Evolutionary conservation across 371 early-diverging fungal genomes (phyloP).

Genomic region (Rhizopus sp.): DNA sequence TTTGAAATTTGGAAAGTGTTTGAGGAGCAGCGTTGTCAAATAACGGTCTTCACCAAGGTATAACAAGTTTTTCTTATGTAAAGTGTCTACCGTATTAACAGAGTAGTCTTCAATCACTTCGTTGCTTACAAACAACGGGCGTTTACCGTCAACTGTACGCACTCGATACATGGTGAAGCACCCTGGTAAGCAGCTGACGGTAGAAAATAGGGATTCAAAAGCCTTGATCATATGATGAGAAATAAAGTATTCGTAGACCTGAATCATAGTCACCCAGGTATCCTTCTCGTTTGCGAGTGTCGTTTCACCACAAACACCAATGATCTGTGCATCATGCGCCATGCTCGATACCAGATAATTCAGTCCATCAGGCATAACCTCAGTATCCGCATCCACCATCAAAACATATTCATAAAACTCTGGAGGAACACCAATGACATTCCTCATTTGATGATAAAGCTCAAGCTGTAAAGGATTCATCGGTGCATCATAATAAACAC

Average conservation of each 20-base stretch:
- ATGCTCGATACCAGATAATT: conserved; percentile 65
- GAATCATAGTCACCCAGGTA: conserved; percentile 35
- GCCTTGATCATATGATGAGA: conserved; percentile 80
- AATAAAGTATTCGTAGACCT: conserved; percentile 81
- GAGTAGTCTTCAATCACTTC: conserved; percentile 91
- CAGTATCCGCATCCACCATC: conserved; percentile 64
- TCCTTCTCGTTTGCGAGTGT: conserved; percentile 77
- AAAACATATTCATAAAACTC: conserved; percentile 61
- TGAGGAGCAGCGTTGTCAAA: conserved; percentile 92
- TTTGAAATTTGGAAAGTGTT: conserved; percentile 94
- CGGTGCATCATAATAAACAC: conserved; percentile 62
- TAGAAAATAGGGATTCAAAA: conserved; percentile 78
- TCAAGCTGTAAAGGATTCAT: conserved; percentile 87
- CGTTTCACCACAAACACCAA: conserved; percentile 83
- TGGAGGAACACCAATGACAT: conserved; percentile 80
- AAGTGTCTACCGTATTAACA: conserved; percentile 89
- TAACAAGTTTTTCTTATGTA: conserved; percentile 92
- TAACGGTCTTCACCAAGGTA: conserved; percentile 47
- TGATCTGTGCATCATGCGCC: conserved; percentile 72
- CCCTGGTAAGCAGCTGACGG: conserved; percentile 87
- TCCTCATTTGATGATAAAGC: conserved; percentile 82
- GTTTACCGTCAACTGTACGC: conserved; percentile 71
- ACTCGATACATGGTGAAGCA: conserved; percentile 91
- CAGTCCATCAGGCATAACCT: conserved; percentile 63
- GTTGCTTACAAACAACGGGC: conserved; percentile 87